These are phyloP conservation scores for Tripterygium wilfordii DNA, from an alignment of 177 flowering plant genomes.

Conservation along the genomic window DNA sequence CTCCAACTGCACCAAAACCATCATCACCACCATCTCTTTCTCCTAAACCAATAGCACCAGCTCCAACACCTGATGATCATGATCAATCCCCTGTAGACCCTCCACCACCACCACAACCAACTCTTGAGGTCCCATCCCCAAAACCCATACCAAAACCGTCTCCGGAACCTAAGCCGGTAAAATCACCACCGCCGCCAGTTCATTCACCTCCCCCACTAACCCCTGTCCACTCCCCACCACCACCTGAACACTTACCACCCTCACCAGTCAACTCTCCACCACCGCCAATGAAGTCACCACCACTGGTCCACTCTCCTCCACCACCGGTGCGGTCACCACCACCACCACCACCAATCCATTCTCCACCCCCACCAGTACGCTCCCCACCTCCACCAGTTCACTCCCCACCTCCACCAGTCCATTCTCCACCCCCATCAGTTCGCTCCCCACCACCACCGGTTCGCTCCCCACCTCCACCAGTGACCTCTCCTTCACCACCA, in stretches of 20 bases:
- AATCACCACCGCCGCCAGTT: constrained; percentile 14
- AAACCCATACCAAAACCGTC: neutral
- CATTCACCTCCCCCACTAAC: constrained; percentile 17
- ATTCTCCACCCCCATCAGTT: constrained; percentile 6
- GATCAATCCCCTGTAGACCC: constrained; percentile 17
- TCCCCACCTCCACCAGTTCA: constrained; percentile 11
- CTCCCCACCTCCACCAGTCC: constrained; percentile 11
- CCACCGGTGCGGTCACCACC: constrained; percentile 13
- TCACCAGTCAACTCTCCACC: constrained; percentile 11
- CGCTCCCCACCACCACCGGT: constrained; percentile 14
- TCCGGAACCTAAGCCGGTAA: constrained; percentile 9
- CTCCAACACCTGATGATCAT: constrained; percentile 13
- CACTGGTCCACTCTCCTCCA: constrained; percentile 9
- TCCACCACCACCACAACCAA: constrained; percentile 14
- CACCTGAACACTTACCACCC: constrained; percentile 5
- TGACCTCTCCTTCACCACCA: neutral
- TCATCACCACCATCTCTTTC: constrained; percentile 6
- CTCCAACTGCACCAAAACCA: constrained; percentile 1
- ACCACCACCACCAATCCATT: constrained; percentile 5
- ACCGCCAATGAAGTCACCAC: constrained; percentile 4
- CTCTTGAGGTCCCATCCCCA: constrained; percentile 4
- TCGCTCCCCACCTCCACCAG: constrained; percentile 5
- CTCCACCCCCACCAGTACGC: constrained; percentile 5
- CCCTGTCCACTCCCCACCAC: constrained; percentile 18
- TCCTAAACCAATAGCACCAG: constrained; percentile 7